Conservation (phyloP, 495 filamentous ascomycete species). For the Neurospora tetrasperma region DNA sequence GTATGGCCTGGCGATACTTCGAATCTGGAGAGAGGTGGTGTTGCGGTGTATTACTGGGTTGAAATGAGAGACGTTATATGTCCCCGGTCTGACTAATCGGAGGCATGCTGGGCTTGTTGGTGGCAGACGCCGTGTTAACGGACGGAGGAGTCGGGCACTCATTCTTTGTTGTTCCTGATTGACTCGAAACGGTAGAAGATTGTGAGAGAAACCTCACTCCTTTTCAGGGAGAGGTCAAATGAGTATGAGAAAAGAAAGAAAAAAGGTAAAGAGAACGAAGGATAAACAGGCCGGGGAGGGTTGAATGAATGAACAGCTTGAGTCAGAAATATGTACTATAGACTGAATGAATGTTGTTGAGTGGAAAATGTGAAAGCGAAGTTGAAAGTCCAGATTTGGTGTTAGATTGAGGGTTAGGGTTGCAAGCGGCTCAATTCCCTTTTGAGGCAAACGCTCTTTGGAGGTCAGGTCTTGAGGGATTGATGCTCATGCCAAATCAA, state of each 20-base stretch:
- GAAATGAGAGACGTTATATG: background rate
- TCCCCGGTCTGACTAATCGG: background rate
- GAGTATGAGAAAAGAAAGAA: background rate
- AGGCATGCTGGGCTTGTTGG: background rate
- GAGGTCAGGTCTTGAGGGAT: background rate
- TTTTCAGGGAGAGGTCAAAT: background rate
- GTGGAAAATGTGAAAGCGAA: background rate
- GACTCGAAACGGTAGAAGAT: background rate
- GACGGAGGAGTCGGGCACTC: background rate
- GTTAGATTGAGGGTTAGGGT: background rate
- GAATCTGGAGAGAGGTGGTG: background rate
- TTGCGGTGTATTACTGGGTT: background rate
- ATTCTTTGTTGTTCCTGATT: background rate
- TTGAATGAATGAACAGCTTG: background rate
- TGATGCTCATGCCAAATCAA: no score
- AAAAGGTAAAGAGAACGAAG: background rate
- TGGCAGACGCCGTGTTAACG: background rate
- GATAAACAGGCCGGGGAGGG: background rate
- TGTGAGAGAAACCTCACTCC: background rate
- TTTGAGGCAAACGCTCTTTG: background rate
- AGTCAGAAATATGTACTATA: background rate
- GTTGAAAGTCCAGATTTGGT: background rate
- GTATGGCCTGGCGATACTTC: background rate
- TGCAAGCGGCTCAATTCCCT: background rate
- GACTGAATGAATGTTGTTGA: background rate